phyloP scores from a whole-genome alignment of 129 eudicot genomes.

The Escallonia herrerae region DNA sequence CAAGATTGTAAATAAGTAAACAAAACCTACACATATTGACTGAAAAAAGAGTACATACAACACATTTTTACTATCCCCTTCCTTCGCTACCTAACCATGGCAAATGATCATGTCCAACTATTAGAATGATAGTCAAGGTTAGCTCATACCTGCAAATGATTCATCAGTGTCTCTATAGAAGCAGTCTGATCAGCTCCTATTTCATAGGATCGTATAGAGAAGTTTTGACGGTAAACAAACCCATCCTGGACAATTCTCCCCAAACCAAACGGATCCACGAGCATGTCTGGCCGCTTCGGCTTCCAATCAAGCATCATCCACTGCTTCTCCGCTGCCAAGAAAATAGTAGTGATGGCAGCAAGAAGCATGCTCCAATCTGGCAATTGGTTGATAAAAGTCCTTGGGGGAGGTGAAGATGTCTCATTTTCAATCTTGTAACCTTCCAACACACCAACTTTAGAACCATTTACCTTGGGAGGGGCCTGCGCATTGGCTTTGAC shows the following conservation, averaged over 20 bases:
- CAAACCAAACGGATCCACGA: constrained; percentile 73
- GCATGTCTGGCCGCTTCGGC: constrained; percentile 75
- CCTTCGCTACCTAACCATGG: neutral
- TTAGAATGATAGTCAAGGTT: neutral
- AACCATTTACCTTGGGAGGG: constrained; percentile 80
- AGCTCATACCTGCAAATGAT: constrained; percentile 81
- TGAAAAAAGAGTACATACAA: neutral
- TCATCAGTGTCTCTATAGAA: constrained; percentile 82
- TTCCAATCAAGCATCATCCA: constrained; percentile 99
- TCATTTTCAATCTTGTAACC: constrained; percentile 58
- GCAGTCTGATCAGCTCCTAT: constrained; percentile 92
- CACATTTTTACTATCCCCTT: neutral
- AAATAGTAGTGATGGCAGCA: constrained; percentile 88
- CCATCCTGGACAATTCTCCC: constrained; percentile 88
- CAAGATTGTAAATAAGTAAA: constrained; percentile 4
- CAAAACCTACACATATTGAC: neutral
- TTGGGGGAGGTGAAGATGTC: constrained; percentile 57
- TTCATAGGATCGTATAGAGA: constrained; percentile 86
- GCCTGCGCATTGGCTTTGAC: constrained; percentile 84
- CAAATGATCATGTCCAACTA: neutral
- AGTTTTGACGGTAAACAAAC: constrained; percentile 67
- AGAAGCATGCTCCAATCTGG: constrained; percentile 99
- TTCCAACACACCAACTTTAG: constrained; percentile 64
- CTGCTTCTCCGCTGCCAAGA: constrained; percentile 97
- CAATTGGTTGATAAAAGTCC: constrained; percentile 84